These are phyloP conservation scores for Linderniella brevidens DNA, from an alignment of 257 asterid species.

Conservation along the genomic window DNA sequence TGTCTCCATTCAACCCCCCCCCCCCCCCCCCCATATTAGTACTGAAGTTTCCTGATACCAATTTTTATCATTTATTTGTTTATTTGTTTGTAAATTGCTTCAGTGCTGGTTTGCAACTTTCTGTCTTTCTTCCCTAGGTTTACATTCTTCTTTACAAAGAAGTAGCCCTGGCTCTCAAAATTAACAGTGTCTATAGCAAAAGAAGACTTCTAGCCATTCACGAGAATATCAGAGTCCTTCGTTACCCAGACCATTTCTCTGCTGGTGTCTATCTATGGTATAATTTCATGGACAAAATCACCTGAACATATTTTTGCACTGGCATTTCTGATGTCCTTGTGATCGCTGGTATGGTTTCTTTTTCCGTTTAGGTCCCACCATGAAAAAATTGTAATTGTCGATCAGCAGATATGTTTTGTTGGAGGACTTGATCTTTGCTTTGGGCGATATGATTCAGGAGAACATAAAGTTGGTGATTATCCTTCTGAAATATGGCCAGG, in stretches of 20 bases:
- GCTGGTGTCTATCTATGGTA: conserved; percentile 78
- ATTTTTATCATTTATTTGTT: too few relatives aligned
- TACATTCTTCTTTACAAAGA: conserved; percentile 92
- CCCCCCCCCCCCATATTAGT: too few relatives aligned
- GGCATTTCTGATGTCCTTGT: not conserved
- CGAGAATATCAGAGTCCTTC: conserved; percentile 68
- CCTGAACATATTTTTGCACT: not conserved
- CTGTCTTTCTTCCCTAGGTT: conserved; percentile 37
- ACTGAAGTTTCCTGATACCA: too few relatives aligned
- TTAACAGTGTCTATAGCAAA: conserved; percentile 78
- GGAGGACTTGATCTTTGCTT: conserved; percentile 94
- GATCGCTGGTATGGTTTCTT: not conserved
- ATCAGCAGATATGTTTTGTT: conserved; percentile 57
- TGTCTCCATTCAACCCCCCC: too few relatives aligned
- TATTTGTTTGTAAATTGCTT: too few relatives aligned
- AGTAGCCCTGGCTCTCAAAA: conserved; percentile 81
- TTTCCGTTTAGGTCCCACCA: conserved; percentile 80
- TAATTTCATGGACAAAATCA: conserved; percentile 14
- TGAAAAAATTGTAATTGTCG: conserved; percentile 89
- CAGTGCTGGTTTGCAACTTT: not conserved
- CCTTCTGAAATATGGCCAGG: conserved; percentile 78
- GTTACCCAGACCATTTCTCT: conserved; percentile 77
- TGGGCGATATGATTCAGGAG: conserved; percentile 78
- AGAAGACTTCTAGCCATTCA: conserved; percentile 69
- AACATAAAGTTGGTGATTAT: conserved; percentile 59